Evolutionary conservation across 768 basidiomycete genomes (phyloP).

Genomic region (Filobasidium wieringae): DNA sequence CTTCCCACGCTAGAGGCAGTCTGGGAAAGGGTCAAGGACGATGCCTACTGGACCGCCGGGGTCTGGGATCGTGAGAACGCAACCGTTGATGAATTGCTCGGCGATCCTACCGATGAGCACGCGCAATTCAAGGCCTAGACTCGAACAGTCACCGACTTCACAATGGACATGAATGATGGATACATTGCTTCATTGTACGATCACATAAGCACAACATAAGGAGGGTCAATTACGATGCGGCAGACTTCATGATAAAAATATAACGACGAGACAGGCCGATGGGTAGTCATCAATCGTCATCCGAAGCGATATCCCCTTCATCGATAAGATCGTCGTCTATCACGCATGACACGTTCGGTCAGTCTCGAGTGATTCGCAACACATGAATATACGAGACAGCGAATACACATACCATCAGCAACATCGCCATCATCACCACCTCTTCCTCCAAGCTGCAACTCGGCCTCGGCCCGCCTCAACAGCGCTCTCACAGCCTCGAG

Average conservation of each 20-base stretch:
- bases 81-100: conserved; percentile 25
- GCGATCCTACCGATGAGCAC: conserved; percentile 7
- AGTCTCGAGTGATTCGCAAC: neutral
- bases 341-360: too few species aligned
- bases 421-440: conserved; percentile 8
- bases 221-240: too few species aligned
- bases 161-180: too few species aligned
- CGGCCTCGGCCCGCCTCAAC: conserved; percentile 9
- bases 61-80: conserved; percentile 35
- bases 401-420: conserved; percentile 10
- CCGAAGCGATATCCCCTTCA: conserved; percentile 15
- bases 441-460: conserved; percentile 2
- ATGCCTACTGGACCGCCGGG: conserved; percentile 31
- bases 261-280: too few species aligned
- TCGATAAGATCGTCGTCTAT: conserved; percentile 15
- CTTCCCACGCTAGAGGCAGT: conserved; percentile 22
- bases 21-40: conserved; percentile 25
- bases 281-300: conserved; percentile 10
- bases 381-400: neutral
- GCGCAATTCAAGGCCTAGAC: too few species aligned
- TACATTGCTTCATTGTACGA: too few species aligned
- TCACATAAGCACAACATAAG: too few species aligned
- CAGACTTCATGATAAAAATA: too few species aligned
- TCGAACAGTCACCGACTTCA: too few species aligned
- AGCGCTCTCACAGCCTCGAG: conserved; percentile 10